phyloP scores from a whole-genome alignment of 345 rosid species.

The Citrus reticulata region DNA sequence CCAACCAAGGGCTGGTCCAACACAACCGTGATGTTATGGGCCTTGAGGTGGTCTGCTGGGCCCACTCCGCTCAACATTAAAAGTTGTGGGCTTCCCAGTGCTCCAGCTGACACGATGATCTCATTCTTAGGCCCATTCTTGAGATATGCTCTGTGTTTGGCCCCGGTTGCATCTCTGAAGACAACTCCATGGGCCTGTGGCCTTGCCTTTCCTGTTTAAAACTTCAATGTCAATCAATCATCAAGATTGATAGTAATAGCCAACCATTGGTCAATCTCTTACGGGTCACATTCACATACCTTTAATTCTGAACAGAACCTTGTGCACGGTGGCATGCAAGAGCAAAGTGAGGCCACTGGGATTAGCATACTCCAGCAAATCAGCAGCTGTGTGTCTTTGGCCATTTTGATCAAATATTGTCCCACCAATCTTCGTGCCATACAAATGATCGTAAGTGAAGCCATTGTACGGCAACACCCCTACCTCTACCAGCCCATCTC shows the following conservation, averaged over 20 bases:
- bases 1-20: slow-evolving; percentile 64
- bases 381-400: slow-evolving; percentile 71
- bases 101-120: slow-evolving; percentile 57
- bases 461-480: slow-evolving; percentile 69
- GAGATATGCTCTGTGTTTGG: slow-evolving; percentile 40
- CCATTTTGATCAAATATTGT: slow-evolving; percentile 62
- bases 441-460: slow-evolving; percentile 61
- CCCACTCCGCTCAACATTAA: slow-evolving; percentile 73
- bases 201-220: slow-evolving; percentile 19
- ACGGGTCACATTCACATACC: slow-evolving; percentile 11
- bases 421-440: slow-evolving; percentile 76
- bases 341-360: slow-evolving; percentile 46
- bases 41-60: slow-evolving; percentile 43
- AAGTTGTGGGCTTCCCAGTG: slow-evolving; percentile 75
- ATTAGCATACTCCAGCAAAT: slow-evolving; percentile 52
- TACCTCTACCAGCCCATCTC: slow-evolving; percentile 56
- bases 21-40: slow-evolving; percentile 43
- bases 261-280: not conserved
- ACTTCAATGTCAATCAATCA: not conserved
- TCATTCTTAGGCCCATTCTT: slow-evolving; percentile 39
- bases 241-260: too few relatives aligned
- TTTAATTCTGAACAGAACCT: slow-evolving; percentile 35
- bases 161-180: slow-evolving; percentile 41
- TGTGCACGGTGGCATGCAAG: slow-evolving; percentile 55
- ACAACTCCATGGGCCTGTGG: slow-evolving; percentile 56